Base-by-base conservation (phyloP, 352 stramenopile species). In the Phytopythium vexans region DNA sequence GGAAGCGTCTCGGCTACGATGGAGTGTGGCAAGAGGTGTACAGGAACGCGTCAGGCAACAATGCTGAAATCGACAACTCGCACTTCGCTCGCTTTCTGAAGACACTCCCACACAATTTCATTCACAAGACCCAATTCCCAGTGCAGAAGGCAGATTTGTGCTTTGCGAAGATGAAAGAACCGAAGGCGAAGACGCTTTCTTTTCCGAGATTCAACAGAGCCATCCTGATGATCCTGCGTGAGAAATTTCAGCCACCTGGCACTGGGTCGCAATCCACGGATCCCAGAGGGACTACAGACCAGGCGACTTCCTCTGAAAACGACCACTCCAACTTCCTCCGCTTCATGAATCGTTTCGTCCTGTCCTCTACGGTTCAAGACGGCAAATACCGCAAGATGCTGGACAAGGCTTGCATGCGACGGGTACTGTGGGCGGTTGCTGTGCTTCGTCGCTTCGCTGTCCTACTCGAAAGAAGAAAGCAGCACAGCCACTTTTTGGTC, bases 91-190 rank as follows among this genome's bases (percentile, higher is more conserved):
- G 77, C 7, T 86, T 88, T 38, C 62, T 90, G 31, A 90, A 90
- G 36, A 60, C 62, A 1, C 53, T 90, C 15, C 80, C 80, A 2
- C 64, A 75, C 21, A 49, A 49, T 31, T 89, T 91, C 32, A 74
- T 91, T 32, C 67, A 86, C 57, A 78, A 81, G 45, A 67, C 62
- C 14, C 60, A 65, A 10, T 91, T 88, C 42, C 69, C 78, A 11
- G 62, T 66, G 27, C 77, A 89, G 39, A 77, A 65, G 3, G 62
- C 72, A 0, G 81, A 91, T 40, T 43, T 88, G 11, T 75, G 88
- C 14, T 91, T 91, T 37, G 62, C 72, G 3, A 88, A 89, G 46
- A 85, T 89, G 74, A 88, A 89, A 38, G 78, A 91, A 8, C 81
- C 78, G 0, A 87, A 87, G 48, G 64, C 78, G 7, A 66, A 80